Base-by-base conservation (phyloP, 2,329 filamentous ascomycete species). In the Fonsecaea erecta region DNA sequence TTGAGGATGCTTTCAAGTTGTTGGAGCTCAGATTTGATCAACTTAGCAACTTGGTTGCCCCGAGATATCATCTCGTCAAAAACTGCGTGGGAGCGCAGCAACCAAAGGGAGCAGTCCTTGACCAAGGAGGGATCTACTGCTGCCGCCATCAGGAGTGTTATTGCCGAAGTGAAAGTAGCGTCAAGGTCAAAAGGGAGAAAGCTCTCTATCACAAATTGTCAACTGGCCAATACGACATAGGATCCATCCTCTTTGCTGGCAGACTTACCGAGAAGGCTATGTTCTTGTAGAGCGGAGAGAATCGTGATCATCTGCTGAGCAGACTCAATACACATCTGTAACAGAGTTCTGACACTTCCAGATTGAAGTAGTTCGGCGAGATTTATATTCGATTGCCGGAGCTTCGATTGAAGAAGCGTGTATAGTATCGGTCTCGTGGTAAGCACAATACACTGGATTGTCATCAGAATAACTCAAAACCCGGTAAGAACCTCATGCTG, bases 121-220 rank as follows among this genome's bases (percentile, higher is more conserved):
- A 79, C 68, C 0, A 79, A 71, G 6, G 70, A 68, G 0, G 73
- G 65, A 51, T 81, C 77, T 12, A 81, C 71, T 54, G 75, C 24
- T 70, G 79, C 70, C 0, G 74, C 77, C 1, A 83, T 68, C 0
- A 82, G 69, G 0, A 83, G 73, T 11, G 79, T 75, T n/a, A 81
- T 74, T 1, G 77, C 78, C 0, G 81, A 80, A 0, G 80, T 76
- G 14, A 81, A 82, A 0, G 80, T 71, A 0, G 79, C 74, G 48
- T 83, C 81, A 0, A 83, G 75, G 62, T 83, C 81, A 57, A 82
- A 82, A 0, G 81, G 80, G 0, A 84, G 76, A 64, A 84, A 84
- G 0, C 77, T 80, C 71, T 83, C 81, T 83, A 14, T 0, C 14
- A 11, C 16, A 2, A 3, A 0, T 18, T 59, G 30, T 59, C n/a